Evolutionary conservation across 371 early-diverging fungal genomes (phyloP), one percentile per base, ranked within the genome.

Genomic region (Choanephora cucurbitarum): DNA sequence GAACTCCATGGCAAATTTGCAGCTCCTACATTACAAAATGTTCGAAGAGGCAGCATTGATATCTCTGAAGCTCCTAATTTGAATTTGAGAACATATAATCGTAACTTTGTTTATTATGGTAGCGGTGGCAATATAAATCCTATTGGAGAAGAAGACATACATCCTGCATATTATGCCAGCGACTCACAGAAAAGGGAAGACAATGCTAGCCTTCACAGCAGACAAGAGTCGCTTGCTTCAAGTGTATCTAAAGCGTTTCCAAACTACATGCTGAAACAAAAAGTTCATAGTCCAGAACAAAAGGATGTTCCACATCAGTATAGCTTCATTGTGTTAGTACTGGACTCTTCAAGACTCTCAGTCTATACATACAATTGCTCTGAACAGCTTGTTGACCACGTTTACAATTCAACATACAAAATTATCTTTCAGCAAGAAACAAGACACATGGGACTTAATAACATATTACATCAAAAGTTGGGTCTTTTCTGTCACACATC

Each of bases 321-420:
- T 43, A 81, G 81, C 31, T 88, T 90, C 57, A 53, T 87, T 5
- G 46, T 85, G 1, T 77, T 89, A 47, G 61, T 70, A 0, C 66
- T 88, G 24, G 80, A 85, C 41, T 73, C 77, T 6, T 72, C 64
- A 32, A 57, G 64, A 6, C 61, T 90, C 6, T 75, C 79, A 5
- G 66, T 79, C 0, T 89, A 80, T 44, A 82, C 89, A 0, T 90
- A 90, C 67, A 93, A 91, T 60, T 87, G 86, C 75, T 71, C 83
- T 5, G 76, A 80, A 11, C 24, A 58, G 0, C 66, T 84, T 43
- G 61, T 69, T 7, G 88, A 89, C 0, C 77, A 78, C 37, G 48
- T 89, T n/a, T 81, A 85, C 42, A 64, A 75, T 2, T 63, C 72
- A 10, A 60, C 65, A 3, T 39, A 49, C 11, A 64, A 64, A 18